Evolutionary conservation across 2,329 filamentous ascomycete genomes (phyloP).

Genomic region (Fusarium miscanthi): DNA sequence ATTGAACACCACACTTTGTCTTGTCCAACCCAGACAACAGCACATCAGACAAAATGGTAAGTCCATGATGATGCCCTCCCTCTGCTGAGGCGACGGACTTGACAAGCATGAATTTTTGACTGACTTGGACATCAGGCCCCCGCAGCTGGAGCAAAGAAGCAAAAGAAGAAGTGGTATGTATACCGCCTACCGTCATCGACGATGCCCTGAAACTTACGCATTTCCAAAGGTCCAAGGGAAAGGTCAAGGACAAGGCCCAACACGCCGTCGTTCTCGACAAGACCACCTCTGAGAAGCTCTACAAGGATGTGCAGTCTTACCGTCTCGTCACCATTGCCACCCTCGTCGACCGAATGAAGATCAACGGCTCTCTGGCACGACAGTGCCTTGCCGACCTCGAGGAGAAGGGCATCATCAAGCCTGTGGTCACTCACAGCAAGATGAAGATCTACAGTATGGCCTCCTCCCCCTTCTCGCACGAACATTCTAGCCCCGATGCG

Average conservation of each 20-base stretch:
- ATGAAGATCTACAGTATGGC: conserved; percentile 94
- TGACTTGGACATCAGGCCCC: conserved; percentile 52
- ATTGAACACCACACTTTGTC: conserved; percentile 46
- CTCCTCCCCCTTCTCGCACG: conserved; percentile 19
- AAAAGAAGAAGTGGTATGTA: conserved; percentile 62
- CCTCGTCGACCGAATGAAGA: conserved; percentile 99
- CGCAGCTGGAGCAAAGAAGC: conserved; percentile 62
- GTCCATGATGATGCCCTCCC: conserved; percentile 34
- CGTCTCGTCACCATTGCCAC: conserved; percentile 98
- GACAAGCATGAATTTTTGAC: conserved; percentile 28
- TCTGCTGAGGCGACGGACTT: background rate
- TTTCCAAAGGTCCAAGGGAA: conserved; percentile 56
- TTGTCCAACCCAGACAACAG: conserved; percentile 53
- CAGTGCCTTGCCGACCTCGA: conserved; percentile 91
- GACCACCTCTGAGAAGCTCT: conserved; percentile 94
- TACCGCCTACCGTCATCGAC: conserved; percentile 24
- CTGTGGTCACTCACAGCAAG: conserved; percentile 95
- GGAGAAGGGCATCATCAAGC: conserved; percentile 99
- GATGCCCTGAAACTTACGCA: conserved; percentile 33
- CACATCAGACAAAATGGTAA: conserved; percentile 59
- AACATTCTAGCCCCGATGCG: background rate
- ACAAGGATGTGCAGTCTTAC: conserved; percentile 99
- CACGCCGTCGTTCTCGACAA: conserved; percentile 99
- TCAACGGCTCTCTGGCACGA: conserved; percentile 97
- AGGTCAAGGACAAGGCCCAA: conserved; percentile 99